These are phyloP conservation scores for Aspergillus luchuensis DNA, from an alignment of 2,329 filamentous ascomycete genomes.

Conservation along the genomic window DNA sequence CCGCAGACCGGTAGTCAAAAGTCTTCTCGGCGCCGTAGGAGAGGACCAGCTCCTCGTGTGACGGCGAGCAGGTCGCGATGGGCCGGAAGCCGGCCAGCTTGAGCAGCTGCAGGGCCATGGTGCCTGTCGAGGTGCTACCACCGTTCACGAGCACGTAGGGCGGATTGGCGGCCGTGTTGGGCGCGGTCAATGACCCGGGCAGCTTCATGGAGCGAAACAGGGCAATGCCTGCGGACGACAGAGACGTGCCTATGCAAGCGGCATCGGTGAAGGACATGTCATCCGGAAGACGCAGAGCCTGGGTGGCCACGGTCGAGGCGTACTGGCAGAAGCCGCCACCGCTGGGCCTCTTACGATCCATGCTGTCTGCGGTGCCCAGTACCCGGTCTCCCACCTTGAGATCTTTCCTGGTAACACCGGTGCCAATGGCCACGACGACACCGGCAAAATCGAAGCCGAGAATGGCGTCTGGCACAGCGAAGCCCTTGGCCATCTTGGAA, in stretches of 20 bases:
- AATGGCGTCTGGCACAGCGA: neutral
- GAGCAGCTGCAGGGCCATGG: neutral
- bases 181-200: neutral
- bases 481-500: neutral
- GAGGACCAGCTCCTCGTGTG: neutral
- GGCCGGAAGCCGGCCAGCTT: neutral
- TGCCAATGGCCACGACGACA: neutral
- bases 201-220: neutral
- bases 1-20: slow-evolving; percentile 10
- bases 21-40: neutral
- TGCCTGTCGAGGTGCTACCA: neutral
- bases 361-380: neutral
- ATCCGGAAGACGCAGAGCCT: neutral
- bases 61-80: neutral
- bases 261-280: neutral
- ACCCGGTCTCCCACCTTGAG: neutral
- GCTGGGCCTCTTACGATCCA: neutral
- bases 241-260: neutral
- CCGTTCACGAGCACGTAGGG: neutral
- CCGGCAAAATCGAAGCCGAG: neutral
- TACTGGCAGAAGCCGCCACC: neutral
- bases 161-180: neutral
- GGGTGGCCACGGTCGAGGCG: neutral
- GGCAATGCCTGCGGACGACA: neutral
- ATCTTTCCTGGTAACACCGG: neutral